A percentile compares a stretch with the other conserved stretches of the same genome.
These are phyloP conservation scores for Coemansia sp. DNA, from an alignment of 192 early-diverging fungal genomes.

Conservation along the genomic window DNA sequence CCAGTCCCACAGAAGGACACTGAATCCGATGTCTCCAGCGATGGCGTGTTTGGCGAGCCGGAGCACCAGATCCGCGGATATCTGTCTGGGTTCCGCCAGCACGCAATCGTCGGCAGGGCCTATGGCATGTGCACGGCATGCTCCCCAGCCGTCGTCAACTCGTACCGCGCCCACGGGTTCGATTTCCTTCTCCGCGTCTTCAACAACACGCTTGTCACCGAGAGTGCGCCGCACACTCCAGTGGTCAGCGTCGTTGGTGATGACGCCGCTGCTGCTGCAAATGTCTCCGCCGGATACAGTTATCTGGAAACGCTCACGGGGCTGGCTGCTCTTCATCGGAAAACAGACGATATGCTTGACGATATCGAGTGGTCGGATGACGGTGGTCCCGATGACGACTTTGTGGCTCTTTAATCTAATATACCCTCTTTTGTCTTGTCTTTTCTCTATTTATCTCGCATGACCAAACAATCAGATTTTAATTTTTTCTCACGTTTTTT, in stretches of 20 bases:
- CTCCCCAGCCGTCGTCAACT: constrained; percentile 60
- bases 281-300: constrained; percentile 55
- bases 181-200: constrained; percentile 77
- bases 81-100: constrained; percentile 79
- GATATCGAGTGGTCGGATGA: constrained; percentile 80
- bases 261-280: background rate
- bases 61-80: constrained; percentile 97
- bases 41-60: constrained; percentile 68
- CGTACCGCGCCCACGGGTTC: constrained; percentile 67
- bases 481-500: too few relatives aligned
- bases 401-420: constrained; percentile 26
- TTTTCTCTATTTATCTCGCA: too few relatives aligned
- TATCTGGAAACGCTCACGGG: constrained; percentile 89
- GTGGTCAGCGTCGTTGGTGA: constrained; percentile 1
- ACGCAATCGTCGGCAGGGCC: constrained; percentile 78
- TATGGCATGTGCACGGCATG: constrained; percentile 94
- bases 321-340: constrained; percentile 72
- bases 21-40: background rate
- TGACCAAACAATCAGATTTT: too few relatives aligned
- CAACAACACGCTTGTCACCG: constrained; percentile 50
- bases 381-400: constrained; percentile 38
- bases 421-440: background rate
- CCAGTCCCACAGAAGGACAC: constrained; percentile 26
- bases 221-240: constrained; percentile 31
- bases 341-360: constrained; percentile 70